Evolutionary conservation across 352 stramenopile species (phyloP).

Genomic region (Globisporangium takayamanum): DNA sequence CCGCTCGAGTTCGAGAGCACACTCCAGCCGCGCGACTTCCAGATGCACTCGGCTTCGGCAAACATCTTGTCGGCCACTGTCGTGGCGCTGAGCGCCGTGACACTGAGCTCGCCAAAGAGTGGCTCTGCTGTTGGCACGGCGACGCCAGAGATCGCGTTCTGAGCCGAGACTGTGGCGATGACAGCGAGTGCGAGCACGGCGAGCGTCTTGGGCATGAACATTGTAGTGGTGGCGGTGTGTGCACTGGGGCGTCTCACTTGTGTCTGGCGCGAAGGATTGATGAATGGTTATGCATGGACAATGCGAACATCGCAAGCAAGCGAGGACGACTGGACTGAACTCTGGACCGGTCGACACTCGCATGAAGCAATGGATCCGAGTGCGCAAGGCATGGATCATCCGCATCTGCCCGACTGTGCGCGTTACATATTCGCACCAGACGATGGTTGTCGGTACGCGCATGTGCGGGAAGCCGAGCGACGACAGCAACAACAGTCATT

Average conservation of each 20-base stretch:
- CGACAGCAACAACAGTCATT: too few species aligned
- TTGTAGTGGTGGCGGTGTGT: not conserved
- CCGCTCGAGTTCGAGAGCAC: conserved; percentile 23
- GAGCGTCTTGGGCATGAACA: conserved; percentile 20
- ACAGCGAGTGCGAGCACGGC: conserved; percentile 9
- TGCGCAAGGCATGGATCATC: too few species aligned
- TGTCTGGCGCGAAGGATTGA: conserved; percentile 1
- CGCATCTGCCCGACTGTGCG: too few species aligned
- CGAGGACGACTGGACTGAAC: too few species aligned
- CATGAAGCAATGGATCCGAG: too few species aligned
- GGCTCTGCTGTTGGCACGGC: conserved; percentile 4
- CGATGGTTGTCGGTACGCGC: too few species aligned
- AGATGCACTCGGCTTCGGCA: conserved; percentile 23
- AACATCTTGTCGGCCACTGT: conserved; percentile 20
- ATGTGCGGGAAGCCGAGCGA: too few species aligned
- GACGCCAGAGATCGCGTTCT: not conserved
- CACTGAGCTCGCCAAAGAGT: conserved; percentile 20
- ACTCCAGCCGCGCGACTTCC: conserved; percentile 18
- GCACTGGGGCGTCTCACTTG: not conserved
- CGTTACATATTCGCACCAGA: too few species aligned
- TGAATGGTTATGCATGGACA: not conserved
- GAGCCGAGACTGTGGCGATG: conserved; percentile 3
- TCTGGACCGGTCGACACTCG: too few species aligned
- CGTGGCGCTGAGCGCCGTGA: conserved; percentile 15
- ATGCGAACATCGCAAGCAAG: too few species aligned